phyloP scores from a whole-genome alignment of 805 yeast genomes.

The Ogataea glucozyma region DNA sequence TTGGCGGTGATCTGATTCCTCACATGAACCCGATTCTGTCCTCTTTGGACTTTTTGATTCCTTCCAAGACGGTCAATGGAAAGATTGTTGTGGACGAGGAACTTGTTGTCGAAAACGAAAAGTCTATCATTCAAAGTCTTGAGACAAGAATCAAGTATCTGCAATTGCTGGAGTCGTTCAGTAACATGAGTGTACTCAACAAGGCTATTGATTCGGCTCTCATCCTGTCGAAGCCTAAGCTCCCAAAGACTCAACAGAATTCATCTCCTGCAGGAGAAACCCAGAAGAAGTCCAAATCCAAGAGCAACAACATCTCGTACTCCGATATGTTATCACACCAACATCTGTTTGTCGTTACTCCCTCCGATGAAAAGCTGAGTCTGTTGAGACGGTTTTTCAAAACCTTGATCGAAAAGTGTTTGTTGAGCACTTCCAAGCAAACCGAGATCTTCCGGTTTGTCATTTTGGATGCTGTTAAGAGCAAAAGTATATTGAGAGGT shows the following conservation, averaged over 20 bases:
- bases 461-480: constrained; percentile 39
- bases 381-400: constrained; percentile 49
- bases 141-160: constrained; percentile 29
- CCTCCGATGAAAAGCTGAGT: constrained; percentile 39
- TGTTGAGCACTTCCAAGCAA: constrained; percentile 63
- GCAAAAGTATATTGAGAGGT: constrained; percentile 29
- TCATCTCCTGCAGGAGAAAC: constrained; percentile 8
- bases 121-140: constrained; percentile 35
- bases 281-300: constrained; percentile 34
- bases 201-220: constrained; percentile 62
- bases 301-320: constrained; percentile 51
- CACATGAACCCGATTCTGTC: constrained; percentile 52
- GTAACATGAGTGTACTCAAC: constrained; percentile 53
- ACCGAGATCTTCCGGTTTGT: constrained; percentile 54
- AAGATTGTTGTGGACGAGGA: constrained; percentile 42
- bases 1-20: constrained; percentile 42
- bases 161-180: constrained; percentile 28
- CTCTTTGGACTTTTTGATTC: constrained; percentile 58
- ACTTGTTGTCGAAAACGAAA: constrained; percentile 32
- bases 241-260: constrained; percentile 22
- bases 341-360: constrained; percentile 48
- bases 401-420: constrained; percentile 46
- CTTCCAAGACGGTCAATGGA: constrained; percentile 44
- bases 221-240: constrained; percentile 43
- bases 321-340: constrained; percentile 71